These are phyloP conservation scores for Tuber aestivum DNA, from an alignment of 495 filamentous ascomycete species.

Conservation along the genomic window DNA sequence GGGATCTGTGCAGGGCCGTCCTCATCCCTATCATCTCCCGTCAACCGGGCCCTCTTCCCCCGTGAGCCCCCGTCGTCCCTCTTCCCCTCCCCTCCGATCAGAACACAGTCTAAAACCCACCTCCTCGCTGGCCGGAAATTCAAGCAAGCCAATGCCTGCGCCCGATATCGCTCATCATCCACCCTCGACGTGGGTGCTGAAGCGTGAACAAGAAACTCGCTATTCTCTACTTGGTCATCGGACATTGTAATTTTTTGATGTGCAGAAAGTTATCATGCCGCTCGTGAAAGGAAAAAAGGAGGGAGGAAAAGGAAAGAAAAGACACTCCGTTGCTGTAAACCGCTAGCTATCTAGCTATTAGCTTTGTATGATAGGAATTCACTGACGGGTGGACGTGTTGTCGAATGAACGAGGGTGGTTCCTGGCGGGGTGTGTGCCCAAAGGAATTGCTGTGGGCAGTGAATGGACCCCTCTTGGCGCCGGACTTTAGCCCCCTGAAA, in stretches of 20 bases:
- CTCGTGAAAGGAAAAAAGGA: not conserved
- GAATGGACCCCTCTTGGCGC: not conserved
- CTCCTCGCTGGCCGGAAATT: constrained; percentile 21
- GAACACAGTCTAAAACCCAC: constrained; percentile 12
- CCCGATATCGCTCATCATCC: constrained; percentile 28
- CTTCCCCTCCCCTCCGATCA: not conserved
- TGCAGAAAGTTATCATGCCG: not conserved
- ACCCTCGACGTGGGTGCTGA: constrained; percentile 28
- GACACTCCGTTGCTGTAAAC: not conserved
- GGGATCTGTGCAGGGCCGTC: not conserved
- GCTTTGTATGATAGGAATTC: not conserved
- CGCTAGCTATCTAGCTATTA: not conserved
- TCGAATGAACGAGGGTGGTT: not conserved
- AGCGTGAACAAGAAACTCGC: constrained; percentile 33
- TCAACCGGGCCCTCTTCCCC: not conserved
- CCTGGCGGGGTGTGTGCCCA: not conserved
- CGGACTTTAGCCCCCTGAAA: not conserved
- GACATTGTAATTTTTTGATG: constrained; percentile 18
- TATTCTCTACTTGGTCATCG: constrained; percentile 21
- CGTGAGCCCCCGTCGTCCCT: not conserved
- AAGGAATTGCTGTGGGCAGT: not conserved
- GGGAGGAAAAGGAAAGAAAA: not conserved
- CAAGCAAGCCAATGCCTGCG: constrained; percentile 30
- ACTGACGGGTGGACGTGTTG: not conserved
- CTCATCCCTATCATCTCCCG: not conserved